A percentile compares a stretch with the other conserved stretches of the same genome.
phyloP scores from a whole-genome alignment of 2,329 filamentous ascomycete species.

The Fusarium goolgardi region DNA sequence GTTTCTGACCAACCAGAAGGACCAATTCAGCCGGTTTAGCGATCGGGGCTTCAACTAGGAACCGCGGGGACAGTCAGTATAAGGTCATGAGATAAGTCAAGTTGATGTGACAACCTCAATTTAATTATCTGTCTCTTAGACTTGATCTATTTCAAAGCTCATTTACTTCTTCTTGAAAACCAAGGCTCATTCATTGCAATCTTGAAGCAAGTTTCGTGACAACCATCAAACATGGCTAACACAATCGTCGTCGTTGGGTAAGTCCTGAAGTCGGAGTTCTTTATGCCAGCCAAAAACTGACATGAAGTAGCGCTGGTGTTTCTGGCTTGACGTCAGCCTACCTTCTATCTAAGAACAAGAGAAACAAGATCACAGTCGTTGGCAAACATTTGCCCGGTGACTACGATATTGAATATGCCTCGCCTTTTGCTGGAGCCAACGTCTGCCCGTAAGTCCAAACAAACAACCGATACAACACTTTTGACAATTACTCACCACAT shows the following conservation, averaged over 20 bases:
- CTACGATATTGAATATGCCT: slow-evolving; percentile 90
- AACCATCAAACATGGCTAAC: slow-evolving; percentile 45
- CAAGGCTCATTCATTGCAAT: neutral
- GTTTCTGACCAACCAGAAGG: slow-evolving; percentile 20
- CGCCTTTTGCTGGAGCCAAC: slow-evolving; percentile 89
- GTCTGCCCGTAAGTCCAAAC: slow-evolving; percentile 72
- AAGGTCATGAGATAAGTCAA: slow-evolving; percentile 12
- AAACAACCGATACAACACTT: neutral
- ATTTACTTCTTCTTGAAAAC: neutral
- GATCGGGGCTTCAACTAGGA: slow-evolving; percentile 34
- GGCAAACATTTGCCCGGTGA: slow-evolving; percentile 95
- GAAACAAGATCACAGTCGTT: slow-evolving; percentile 72
- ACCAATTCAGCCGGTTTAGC: slow-evolving; percentile 4
- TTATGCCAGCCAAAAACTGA: slow-evolving; percentile 9
- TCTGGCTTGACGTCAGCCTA: slow-evolving; percentile 64
- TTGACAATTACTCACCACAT: slow-evolving; percentile 3
- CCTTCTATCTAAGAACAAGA: slow-evolving; percentile 58
- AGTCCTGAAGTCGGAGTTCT: slow-evolving; percentile 19
- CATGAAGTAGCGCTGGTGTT: slow-evolving; percentile 58
- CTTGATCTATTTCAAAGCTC: neutral
- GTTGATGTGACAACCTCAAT: slow-evolving; percentile 18
- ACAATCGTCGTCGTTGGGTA: slow-evolving; percentile 53
- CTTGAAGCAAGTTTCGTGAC: neutral
- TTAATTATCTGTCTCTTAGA: neutral
- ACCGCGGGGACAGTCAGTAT: slow-evolving; percentile 17